phyloP scores from a whole-genome alignment of 2,329 filamentous ascomycete genomes.

The Ascochyta rabiei region DNA sequence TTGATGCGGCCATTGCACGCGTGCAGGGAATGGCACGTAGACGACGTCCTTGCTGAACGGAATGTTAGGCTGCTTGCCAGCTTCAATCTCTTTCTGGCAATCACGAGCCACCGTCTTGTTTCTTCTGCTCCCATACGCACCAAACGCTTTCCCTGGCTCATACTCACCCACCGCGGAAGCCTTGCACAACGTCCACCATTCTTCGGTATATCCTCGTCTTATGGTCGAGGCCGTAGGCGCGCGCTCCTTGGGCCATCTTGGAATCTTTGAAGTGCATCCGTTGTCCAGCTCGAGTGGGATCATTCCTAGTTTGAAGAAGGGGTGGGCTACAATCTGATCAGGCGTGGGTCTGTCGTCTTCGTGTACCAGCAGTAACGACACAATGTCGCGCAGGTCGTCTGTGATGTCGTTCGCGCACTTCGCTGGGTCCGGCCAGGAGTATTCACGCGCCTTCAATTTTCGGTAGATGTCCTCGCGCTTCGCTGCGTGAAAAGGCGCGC shows the following conservation, averaged over 20 bases:
- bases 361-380: conserved; percentile 75
- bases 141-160: conserved; percentile 53
- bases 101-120: conserved; percentile 58
- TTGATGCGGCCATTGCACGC: conserved; percentile 46
- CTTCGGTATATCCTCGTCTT: conserved; percentile 56
- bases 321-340: conserved; percentile 78
- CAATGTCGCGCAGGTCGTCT: conserved; percentile 76
- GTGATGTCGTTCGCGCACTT: conserved; percentile 73
- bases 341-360: conserved; percentile 76
- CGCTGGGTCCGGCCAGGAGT: conserved; percentile 76
- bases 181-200: conserved; percentile 58
- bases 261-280: conserved; percentile 52
- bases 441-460: conserved; percentile 71
- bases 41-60: conserved; percentile 57
- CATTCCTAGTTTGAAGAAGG: conserved; percentile 78
- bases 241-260: conserved; percentile 54
- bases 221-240: conserved; percentile 53
- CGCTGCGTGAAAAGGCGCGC: conserved; percentile 92
- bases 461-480: conserved; percentile 85
- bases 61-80: conserved; percentile 55
- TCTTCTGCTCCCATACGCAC: conserved; percentile 54
- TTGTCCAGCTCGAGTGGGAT: conserved; percentile 64
- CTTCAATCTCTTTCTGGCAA: conserved; percentile 56
- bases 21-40: conserved; percentile 54
- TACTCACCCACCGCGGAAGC: conserved; percentile 58